Percentiles rank a stretch among this genome's conserved stretches.
These are phyloP conservation scores for Guillardia theta DNA, from an alignment of 78 protist genomes.

Conservation along the genomic window DNA sequence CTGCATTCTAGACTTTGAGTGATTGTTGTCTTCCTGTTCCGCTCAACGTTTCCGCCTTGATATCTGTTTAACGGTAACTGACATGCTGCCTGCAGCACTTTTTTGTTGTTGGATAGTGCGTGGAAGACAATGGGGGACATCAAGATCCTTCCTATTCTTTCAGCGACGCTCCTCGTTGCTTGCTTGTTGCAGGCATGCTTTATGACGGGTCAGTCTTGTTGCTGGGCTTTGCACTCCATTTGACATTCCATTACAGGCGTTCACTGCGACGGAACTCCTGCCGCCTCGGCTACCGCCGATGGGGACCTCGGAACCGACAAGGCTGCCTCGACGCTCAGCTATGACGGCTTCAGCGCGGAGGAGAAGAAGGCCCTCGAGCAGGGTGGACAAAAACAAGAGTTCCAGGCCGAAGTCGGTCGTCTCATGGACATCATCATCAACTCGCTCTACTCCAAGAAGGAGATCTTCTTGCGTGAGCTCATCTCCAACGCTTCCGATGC, in stretches of 20 bases:
- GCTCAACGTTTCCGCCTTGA: too few species aligned
- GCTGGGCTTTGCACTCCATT: not conserved
- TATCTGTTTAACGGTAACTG: too few species aligned
- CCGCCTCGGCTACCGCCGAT: not conserved
- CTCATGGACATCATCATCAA: slow-evolving; percentile 97
- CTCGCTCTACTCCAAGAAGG: slow-evolving; percentile 96
- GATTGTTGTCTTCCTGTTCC: too few species aligned
- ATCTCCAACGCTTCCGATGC: slow-evolving; percentile 95
- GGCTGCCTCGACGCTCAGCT: not conserved
- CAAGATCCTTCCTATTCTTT: not conserved
- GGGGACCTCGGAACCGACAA: not conserved
- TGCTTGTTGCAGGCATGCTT: not conserved
- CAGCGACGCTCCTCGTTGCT: not conserved
- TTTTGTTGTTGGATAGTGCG: not conserved
- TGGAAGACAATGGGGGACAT: not conserved
- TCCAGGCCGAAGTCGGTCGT: slow-evolving; percentile 94
- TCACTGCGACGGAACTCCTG: not conserved
- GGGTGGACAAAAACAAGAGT: slow-evolving; percentile 48
- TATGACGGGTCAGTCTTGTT: not conserved
- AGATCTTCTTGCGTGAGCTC: slow-evolving; percentile 97
- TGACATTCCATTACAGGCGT: not conserved
- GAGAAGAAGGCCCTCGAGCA: not conserved
- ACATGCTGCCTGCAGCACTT: too few species aligned
- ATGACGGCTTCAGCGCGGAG: not conserved
- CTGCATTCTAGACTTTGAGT: too few species aligned